A percentile compares a stretch with the other conserved stretches of the same genome.
These are phyloP conservation scores for Pythium aphanidermatum DNA, from an alignment of 352 stramenopile genomes.

Conservation along the genomic window DNA sequence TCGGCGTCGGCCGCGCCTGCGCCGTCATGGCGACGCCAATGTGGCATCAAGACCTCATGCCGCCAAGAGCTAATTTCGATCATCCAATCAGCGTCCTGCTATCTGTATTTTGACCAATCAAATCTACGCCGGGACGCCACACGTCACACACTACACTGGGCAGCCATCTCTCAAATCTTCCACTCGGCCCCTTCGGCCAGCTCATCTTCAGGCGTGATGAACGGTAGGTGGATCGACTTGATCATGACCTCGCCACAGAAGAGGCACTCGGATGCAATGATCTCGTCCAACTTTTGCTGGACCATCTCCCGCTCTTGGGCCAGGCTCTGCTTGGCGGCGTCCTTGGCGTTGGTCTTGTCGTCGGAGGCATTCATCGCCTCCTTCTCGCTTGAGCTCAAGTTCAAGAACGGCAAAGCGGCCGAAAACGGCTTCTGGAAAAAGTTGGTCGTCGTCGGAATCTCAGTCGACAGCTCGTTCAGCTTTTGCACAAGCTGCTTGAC, in stretches of 20 bases:
- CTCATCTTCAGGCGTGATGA: slow-evolving; percentile 88
- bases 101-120: slow-evolving; percentile 11
- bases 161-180: slow-evolving; percentile 53
- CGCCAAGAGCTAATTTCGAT: slow-evolving; percentile 5
- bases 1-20: slow-evolving; percentile 3
- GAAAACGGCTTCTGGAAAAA: slow-evolving; percentile 72
- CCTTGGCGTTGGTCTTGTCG: slow-evolving; percentile 37
- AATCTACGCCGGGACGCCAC: slow-evolving; percentile 6
- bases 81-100: slow-evolving; percentile 5
- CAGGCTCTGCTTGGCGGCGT: slow-evolving; percentile 65
- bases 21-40: slow-evolving; percentile 5
- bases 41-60: background rate
- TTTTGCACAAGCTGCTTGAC: slow-evolving; percentile 88
- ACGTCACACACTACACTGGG: slow-evolving; percentile 15
- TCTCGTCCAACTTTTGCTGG: slow-evolving; percentile 91
- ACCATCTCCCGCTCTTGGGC: slow-evolving; percentile 87
- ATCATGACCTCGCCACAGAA: slow-evolving; percentile 96
- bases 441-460: slow-evolving; percentile 60
- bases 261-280: slow-evolving; percentile 92
- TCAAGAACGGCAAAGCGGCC: slow-evolving; percentile 48
- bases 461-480: slow-evolving; percentile 78
- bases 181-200: slow-evolving; percentile 72
- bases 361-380: slow-evolving; percentile 54
- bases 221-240: slow-evolving; percentile 90
- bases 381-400: slow-evolving; percentile 66